Evolutionary conservation across 345 rosid species (phyloP), one percentile per base, ranked within the genome.

Genomic region (Citrus glauca): DNA sequence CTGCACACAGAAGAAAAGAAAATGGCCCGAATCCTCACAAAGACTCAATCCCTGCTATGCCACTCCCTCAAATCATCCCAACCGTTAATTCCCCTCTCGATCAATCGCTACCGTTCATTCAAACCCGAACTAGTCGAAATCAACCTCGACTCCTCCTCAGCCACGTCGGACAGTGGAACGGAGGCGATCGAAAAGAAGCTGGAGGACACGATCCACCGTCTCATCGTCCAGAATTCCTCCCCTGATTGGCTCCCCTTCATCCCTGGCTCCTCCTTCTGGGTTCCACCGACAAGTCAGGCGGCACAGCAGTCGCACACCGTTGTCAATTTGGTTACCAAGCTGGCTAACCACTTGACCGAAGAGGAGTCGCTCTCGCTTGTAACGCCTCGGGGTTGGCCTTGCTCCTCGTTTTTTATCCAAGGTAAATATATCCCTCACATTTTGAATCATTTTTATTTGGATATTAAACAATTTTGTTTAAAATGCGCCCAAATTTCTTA

Each of bases 171-270:
- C 59, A 17, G 48, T 10, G 75, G 75, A 11, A 25, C 4, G 10
- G 53, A 59, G 61, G 13, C 20, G 55, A 32, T 75, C 37, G 66
- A 77, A 25, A 77, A 75, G 76, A 82, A 76, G 76, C 77, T 88
- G 10, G 86, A 87, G 77, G 88, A 85, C 2, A 74, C 84, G 55
- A 68, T 88, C 42, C 73, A 85, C 9, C 81, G 82, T 62, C 59
- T 84, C 67, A 69, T 79, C 25, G 85, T 89, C 33, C 82, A 79
- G 40, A 85, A 82, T 14, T 84, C 88, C 22, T 71, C 88, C 7
- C 88, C 91, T 0, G 85, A 85, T 74, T 89, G 90, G 90, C 86
- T 89, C 3, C 87, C 88, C 66, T 84, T 89, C 60, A 48, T 85
- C 0, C 88, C 88, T 6, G 91, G 88, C 2, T 79, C 85, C 14